phyloP scores from a whole-genome alignment of 345 rosid species.

The Raphanus sativus region DNA sequence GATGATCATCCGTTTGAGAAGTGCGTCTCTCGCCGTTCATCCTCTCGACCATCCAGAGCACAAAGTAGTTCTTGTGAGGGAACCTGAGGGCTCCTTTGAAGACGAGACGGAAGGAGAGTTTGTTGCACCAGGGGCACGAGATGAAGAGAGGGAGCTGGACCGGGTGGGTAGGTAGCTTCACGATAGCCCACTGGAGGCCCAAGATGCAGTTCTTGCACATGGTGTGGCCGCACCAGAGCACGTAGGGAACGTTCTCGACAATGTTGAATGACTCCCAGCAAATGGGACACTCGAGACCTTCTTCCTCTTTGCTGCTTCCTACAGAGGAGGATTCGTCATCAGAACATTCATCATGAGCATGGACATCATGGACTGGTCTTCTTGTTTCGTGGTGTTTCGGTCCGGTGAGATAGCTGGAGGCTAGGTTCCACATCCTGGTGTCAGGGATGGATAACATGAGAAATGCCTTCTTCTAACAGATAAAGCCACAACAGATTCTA shows the following conservation, averaged over 20 bases:
- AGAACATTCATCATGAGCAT: slow-evolving; percentile 58
- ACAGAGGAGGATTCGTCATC: slow-evolving; percentile 53
- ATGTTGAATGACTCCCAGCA: slow-evolving; percentile 91
- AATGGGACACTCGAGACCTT: slow-evolving; percentile 84
- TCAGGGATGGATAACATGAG: slow-evolving; percentile 30
- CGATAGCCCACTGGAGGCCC: slow-evolving; percentile 75
- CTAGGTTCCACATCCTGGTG: slow-evolving; percentile 62
- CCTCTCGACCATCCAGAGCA: slow-evolving; percentile 97
- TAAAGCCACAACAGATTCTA: neutral
- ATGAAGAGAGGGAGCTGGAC: slow-evolving; percentile 85
- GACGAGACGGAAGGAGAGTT: slow-evolving; percentile 72
- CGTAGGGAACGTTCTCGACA: slow-evolving; percentile 90
- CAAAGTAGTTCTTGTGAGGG: slow-evolving; percentile 81
- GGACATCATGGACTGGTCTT: slow-evolving; percentile 26
- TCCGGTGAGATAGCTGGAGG: slow-evolving; percentile 49
- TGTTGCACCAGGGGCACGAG: slow-evolving; percentile 91
- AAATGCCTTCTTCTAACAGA: neutral
- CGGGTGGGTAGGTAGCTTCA: slow-evolving; percentile 72
- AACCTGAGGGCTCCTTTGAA: slow-evolving; percentile 72
- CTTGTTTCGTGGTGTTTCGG: slow-evolving; percentile 37
- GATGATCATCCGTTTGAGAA: slow-evolving; percentile 32
- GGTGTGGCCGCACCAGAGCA: slow-evolving; percentile 93
- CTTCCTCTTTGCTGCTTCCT: slow-evolving; percentile 63
- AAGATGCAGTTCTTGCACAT: slow-evolving; percentile 84
- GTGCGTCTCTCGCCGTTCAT: slow-evolving; percentile 67